Base-by-base conservation (phyloP, 2,329 filamentous ascomycete species). In the Hypoxylon sp. region DNA sequence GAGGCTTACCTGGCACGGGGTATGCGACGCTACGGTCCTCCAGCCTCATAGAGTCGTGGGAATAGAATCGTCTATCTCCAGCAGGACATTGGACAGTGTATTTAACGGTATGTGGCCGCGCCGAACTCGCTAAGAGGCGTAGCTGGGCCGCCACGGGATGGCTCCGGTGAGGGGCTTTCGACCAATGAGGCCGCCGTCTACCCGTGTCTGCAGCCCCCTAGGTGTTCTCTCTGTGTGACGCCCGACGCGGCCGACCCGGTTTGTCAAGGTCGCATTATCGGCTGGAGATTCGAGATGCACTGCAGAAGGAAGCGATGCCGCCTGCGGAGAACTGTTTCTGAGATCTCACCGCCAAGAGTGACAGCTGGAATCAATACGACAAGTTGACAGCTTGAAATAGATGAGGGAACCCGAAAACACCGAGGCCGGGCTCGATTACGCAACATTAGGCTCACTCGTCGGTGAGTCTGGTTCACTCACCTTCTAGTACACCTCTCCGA, bases 201-300 rank as follows among this genome's bases (percentile, higher is more conserved):
- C 22, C 49, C 24, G 22, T 28, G 19, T 28, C 34, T 26, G 28
- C 24, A 26, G 48, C 37, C 4, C 24, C 24, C 24, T 7, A 26
- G 24, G 24, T 4, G 46, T 8, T 17, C 4, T 50, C 41, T 57
- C 53, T 53, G 32, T 53, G 32, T 32, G 37, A 17, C 28, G 30
- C 46, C 46, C 20, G 44, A 26, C 13, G 19, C 8, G 34, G 28
- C 22, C 13, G 28, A 47, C 39, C 52, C 41, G 41, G 39, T 39
- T 46, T 39, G 22, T 19, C 5, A n/a, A 37, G 10, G 24, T 34
- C 34, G 28, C 49, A 49, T 17, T 54, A 15, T 43, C 41, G 48
- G 44, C 44, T 32, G 43, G 54, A 54, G 43, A 54, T 26, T 49
- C 19, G 15, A 49, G 15, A 59, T 39, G 43, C 20, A 43, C 19